Evolutionary conservation across 1,139 yeast species (phyloP).

Genomic region (Yamadazyma aaseri): DNA sequence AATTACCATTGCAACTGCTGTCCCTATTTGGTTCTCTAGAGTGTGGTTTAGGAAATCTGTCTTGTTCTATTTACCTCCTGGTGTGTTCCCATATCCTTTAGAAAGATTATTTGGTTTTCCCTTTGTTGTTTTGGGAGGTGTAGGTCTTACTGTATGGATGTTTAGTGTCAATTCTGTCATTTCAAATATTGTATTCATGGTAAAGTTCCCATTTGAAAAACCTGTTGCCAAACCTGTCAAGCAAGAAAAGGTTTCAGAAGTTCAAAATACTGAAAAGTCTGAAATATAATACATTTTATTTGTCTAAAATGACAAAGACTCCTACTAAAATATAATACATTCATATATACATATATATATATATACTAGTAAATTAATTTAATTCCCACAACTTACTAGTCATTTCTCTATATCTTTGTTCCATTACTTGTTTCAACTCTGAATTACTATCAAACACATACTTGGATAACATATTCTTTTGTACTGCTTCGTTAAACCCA

Average conservation of each 20-base stretch:
- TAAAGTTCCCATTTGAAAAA: conserved; percentile 28
- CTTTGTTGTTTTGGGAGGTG: conserved; percentile 52
- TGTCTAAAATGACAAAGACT: too few species aligned
- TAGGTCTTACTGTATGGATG: conserved; percentile 55
- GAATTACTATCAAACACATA: conserved; percentile 20
- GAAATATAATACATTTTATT: conserved; percentile 5
- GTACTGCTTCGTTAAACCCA: conserved; percentile 22
- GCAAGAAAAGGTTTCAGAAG: conserved; percentile 6
- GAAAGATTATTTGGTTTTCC: conserved; percentile 64
- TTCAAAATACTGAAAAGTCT: background rate
- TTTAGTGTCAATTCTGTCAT: conserved; percentile 36
- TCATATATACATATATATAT: too few species aligned
- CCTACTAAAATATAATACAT: too few species aligned
- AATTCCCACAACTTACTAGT: too few species aligned
- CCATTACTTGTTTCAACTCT: conserved; percentile 26
- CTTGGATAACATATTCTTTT: conserved; percentile 19
- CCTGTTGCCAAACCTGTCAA: conserved; percentile 23
- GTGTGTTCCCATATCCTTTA: conserved; percentile 54
- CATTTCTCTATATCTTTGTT: conserved; percentile 20
- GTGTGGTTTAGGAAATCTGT: conserved; percentile 57
- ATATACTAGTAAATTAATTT: too few species aligned
- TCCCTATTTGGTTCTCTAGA: conserved; percentile 52
- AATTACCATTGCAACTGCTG: conserved; percentile 30
- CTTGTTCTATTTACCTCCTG: conserved; percentile 60
- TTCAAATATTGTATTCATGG: conserved; percentile 25